A percentile compares a stretch with the other conserved stretches of the same genome.
Evolutionary conservation across 129 eudicot species (phyloP).

Genomic region (Lactuca saligna): DNA sequence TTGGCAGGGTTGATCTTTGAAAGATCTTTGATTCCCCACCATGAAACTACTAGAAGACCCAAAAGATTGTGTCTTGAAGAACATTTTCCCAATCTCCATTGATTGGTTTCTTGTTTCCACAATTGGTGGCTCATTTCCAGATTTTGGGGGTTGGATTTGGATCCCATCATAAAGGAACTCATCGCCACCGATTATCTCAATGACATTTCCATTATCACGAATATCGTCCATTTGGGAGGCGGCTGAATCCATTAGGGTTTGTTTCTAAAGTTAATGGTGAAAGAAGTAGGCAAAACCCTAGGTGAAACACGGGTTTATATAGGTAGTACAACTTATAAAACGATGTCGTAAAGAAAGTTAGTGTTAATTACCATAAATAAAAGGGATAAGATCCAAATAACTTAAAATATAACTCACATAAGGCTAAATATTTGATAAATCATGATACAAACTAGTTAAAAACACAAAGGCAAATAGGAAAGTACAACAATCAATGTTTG

Average conservation of each 20-base stretch:
- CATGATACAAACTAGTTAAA: constrained; percentile 5
- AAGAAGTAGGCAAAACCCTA: constrained; percentile 19
- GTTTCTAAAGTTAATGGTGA: constrained; percentile 9
- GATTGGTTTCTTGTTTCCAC: too few relatives aligned
- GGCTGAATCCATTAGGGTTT: constrained; percentile 12
- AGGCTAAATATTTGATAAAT: constrained; percentile 6
- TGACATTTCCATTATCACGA: constrained; percentile 43
- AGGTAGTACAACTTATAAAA: constrained; percentile 16
- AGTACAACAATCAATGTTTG: not conserved
- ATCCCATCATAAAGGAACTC: constrained; percentile 1
- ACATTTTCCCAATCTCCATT: constrained; percentile 39
- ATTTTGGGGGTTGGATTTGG: not conserved
- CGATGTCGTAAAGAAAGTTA: constrained; percentile 23
- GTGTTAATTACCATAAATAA: constrained; percentile 11
- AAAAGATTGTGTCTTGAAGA: constrained; percentile 51
- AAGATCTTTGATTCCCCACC: constrained; percentile 53
- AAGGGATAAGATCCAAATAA: constrained; percentile 10
- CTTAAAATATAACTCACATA: not conserved
- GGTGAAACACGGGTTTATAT: constrained; percentile 13
- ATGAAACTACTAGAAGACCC: constrained; percentile 39
- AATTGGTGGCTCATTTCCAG: not conserved
- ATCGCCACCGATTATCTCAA: constrained; percentile 48
- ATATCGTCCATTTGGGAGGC: constrained; percentile 26
- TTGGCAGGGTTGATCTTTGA: constrained; percentile 64
- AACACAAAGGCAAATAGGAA: constrained; percentile 5